Evolutionary conservation across 2,329 filamentous ascomycete species (phyloP), one percentile per base, ranked within the genome.

Genomic region (Berkeleyomyces rouxiae): DNA sequence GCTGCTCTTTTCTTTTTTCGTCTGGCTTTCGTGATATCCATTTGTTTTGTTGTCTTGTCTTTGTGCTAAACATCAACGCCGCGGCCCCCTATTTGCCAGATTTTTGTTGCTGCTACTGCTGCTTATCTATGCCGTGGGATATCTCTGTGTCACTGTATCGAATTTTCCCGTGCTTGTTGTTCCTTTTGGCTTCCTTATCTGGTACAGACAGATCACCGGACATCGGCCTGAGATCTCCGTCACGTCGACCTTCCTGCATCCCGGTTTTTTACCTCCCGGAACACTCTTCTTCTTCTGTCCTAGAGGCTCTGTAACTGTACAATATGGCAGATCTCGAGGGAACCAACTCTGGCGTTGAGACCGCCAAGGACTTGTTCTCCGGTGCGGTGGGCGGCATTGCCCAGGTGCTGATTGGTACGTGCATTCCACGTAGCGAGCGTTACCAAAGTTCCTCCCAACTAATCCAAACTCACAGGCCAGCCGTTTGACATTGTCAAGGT

Each of bases 401-500:
- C 16, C 93, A 99, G 75, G 93, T 99, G 51, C 76, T 99, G 66
- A 81, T 97, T 67, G 92, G 91, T 96, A 76, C 75, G 83, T 79
- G 9, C 31, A 42, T 31, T 49, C n/a, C 47, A 57, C 61, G 53
- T 31, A 61, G 65, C 58, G 37, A 65, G 63, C 59, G 64, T 68
- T 23, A 23, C 23, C 23, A 23, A 5, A 58, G 16, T 33, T 9
- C 23, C 31, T 23, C 36, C 46, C n/a, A 49, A 44, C 11, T 46
- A 36, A 42, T 16, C 37, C 13, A 11, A 31, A 40, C 16, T 49
- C 43, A 16, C 70, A 86, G 83, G 83, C 70, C 83, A 86, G 73
- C 83, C 83, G 64, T 86, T 86, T 72, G 92, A 96, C 78, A 97
- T 96, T 67, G 86, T 99, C 77, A 99, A 99, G 77, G 93, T 99